Percentiles rank a stretch among this genome's conserved stretches.
Conservation (phyloP, 306 rosid genomes). For the Benincasa hispida region DNA sequence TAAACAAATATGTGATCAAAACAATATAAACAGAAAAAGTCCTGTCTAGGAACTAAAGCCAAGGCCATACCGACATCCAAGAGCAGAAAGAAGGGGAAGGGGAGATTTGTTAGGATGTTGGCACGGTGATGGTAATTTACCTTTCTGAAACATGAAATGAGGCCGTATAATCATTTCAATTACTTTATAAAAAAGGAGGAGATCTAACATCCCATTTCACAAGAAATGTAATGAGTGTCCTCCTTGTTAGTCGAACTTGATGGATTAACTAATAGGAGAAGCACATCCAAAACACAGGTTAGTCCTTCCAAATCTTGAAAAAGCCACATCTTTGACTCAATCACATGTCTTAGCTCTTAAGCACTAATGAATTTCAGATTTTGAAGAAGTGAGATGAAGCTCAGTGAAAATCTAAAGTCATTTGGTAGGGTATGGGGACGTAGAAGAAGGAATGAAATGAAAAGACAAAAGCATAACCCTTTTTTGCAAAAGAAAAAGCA, state of each 20-base stretch:
- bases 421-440: neutral
- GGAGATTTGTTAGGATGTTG: neutral
- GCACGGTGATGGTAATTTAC: neutral
- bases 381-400: neutral
- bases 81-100: neutral
- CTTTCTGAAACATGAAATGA: neutral
- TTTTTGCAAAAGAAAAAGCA: slow-evolving; percentile 20
- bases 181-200: neutral
- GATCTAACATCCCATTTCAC: neutral
- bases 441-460: slow-evolving; percentile 4
- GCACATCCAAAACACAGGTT: neutral
- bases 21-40: neutral
- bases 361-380: neutral
- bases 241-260: neutral
- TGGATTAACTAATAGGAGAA: neutral
- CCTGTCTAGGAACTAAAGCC: neutral
- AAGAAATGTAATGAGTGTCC: neutral
- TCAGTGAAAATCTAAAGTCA: neutral
- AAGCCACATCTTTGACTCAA: slow-evolving; percentile 7
- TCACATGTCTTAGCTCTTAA: neutral
- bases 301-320: neutral
- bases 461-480: slow-evolving; percentile 26
- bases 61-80: neutral
- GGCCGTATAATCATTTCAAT: neutral
- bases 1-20: neutral